Base-by-base conservation (phyloP, 2,329 filamentous ascomycete genomes). In the Fusarium sp. region DNA sequence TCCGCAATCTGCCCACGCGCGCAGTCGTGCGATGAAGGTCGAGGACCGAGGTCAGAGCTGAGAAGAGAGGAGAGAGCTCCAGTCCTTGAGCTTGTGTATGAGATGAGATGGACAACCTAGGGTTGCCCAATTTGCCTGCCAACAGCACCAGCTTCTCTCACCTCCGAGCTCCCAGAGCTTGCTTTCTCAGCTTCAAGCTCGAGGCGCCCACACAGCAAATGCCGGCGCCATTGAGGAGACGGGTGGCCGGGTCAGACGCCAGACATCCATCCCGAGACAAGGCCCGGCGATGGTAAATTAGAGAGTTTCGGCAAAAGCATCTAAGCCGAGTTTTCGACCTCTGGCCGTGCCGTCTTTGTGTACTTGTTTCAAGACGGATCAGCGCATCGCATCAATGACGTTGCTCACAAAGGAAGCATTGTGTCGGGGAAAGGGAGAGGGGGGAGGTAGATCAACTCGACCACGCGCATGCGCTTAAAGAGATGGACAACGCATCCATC, bases 201-300 rank as follows among this genome's bases (percentile, higher is more conserved):
- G n/a, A 57, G 56, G 27, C 58, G 25, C 30, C 18, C 7, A 32
- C 10, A 25, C 18, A 43, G 20, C 9, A 50, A 54, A 41, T 57
- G 10, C 67, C 35, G 39, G 37, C 30, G 45, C 45, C 54, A 66
- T 64, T 39, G 30, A 54, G 60, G 20, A 32, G 58, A 63, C 48
- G 63, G 25, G 37, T 56, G 43, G 45, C 57, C 61, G 58, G 52
- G 56, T 64, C 65, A 68, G 73, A 70, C 62, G 34, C 58, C 64
- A 70, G 48, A 18, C 25, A 11, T 43, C 56, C 34, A 39, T 73
- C 62, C 72, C 68, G 68, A 77, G 69, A 77, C 76, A 75, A 68
- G 63, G 30, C 20, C 23, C 18, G 37, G 43, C 62, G 41, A 64
- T 25, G 14, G 64, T 41, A 64, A 65, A 63, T 74, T 64, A 39